Evolutionary conservation across 2,329 filamentous ascomycete species (phyloP).

Genomic region (Lachnellula cervina): DNA sequence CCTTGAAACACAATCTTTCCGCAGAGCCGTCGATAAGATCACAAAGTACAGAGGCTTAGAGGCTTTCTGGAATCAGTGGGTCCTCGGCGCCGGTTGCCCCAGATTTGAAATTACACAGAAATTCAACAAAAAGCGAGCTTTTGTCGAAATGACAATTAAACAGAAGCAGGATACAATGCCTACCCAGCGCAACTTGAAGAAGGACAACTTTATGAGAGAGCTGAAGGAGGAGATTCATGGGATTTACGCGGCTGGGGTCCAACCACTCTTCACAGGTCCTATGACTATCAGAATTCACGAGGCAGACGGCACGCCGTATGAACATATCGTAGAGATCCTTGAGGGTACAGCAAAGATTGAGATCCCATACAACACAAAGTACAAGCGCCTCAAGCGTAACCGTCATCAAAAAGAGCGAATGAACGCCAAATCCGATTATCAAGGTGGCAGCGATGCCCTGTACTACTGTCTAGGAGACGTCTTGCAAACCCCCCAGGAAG

Average conservation of each 20-base stretch:
- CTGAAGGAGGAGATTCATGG: conserved; percentile 72
- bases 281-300: conserved; percentile 99
- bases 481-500: conserved; percentile 75
- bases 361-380: conserved; percentile 98
- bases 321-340: conserved; percentile 94
- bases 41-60: conserved; percentile 77
- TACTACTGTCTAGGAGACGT: conserved; percentile 92
- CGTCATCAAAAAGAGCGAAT: conserved; percentile 75
- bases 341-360: conserved; percentile 82
- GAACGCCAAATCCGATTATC: conserved; percentile 55
- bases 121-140: conserved; percentile 97
- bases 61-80: conserved; percentile 90
- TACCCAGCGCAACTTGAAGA: conserved; percentile 54
- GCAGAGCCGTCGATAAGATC: conserved; percentile 79
- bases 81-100: conserved; percentile 82
- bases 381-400: conserved; percentile 91
- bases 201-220: conserved; percentile 75
- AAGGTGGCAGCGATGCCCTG: conserved; percentile 72
- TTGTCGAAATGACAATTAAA: conserved; percentile 83
- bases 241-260: conserved; percentile 64
- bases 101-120: conserved; percentile 79
- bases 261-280: conserved; percentile 84
- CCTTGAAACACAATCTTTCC: conserved; percentile 68
- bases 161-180: conserved; percentile 57
- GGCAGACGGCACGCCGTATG: conserved; percentile 95